Base-by-base conservation (phyloP, 306 rosid species). In the Pyrus bretschneideri region DNA sequence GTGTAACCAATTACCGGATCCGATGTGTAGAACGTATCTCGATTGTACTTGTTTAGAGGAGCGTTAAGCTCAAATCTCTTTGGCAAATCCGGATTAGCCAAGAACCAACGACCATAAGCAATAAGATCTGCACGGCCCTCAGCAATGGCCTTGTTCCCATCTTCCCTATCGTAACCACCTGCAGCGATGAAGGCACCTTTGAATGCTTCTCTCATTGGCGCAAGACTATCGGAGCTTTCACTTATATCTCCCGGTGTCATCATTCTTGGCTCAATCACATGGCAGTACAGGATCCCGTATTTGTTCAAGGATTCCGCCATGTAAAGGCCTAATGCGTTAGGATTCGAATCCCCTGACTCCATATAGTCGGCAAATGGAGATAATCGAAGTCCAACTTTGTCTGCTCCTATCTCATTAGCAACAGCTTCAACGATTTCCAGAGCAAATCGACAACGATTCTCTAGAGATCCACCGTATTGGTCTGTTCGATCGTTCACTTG, bases 51-150 rank as follows among this genome's bases (percentile, higher is more conserved):
- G 77, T 91, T 91, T 14, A 91, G 84, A 38, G 91, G 84, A 49
- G 91, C 91, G 73, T 85, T 54, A 18, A 87, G 81, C 29, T 80
- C 83, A 79, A 83, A 91, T 84, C 96, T 82, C 78, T 81, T 91
- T 0, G 96, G 90, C 74, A 91, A 85, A 82, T 91, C 93, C 18
- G 90, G 96, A 78, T 88, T 91, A 23, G 93, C 88, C 79, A 91
- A 70, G 84, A 88, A 88, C 35, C 46, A 21, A 21, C 85, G 79
- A 5, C 85, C 89, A 72, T 75, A 83, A 25, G 69, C 84, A 12
- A 86, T 5, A 23, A 71, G 90, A 81, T 91, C 90, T 31, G 83
- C 74, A 9, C 72, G 82, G 23, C 77, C 51, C 76, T 88, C 88
- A 52, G 72, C 89, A 23, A 88, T 40, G 4, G 89, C 91, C 0